Evolutionary conservation across 164 flowering plant genomes (phyloP).

Genomic region (Cinnamomum chago): DNA sequence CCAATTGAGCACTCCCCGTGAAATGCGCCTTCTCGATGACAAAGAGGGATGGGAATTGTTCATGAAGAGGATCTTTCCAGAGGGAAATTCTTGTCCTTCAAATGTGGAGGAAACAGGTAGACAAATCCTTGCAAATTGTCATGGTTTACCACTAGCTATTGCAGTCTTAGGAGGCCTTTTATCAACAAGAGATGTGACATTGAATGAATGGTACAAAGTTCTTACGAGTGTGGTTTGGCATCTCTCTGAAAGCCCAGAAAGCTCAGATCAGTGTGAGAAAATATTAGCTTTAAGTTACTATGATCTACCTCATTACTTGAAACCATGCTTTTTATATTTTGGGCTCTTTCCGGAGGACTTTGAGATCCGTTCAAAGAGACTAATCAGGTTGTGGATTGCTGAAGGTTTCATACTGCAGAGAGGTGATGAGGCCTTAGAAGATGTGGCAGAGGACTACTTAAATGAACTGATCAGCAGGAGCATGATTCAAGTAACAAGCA

Average conservation of each 20-base stretch:
- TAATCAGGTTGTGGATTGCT: slow-evolving; percentile 49
- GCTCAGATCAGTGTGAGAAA: too few relatives aligned
- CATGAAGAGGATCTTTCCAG: neutral
- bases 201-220: slow-evolving; percentile 36
- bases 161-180: slow-evolving; percentile 48
- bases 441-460: slow-evolving; percentile 44
- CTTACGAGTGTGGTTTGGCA: slow-evolving; percentile 31
- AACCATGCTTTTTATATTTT: slow-evolving; percentile 43
- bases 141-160: slow-evolving; percentile 49
- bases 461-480: slow-evolving; percentile 38
- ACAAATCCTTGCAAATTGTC: slow-evolving; percentile 41
- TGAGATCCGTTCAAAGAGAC: slow-evolving; percentile 29
- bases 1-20: neutral
- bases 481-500: slow-evolving; percentile 41
- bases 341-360: slow-evolving; percentile 47
- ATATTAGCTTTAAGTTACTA: slow-evolving; percentile 44
- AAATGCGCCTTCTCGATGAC: neutral
- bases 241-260: too few relatives aligned
- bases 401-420: slow-evolving; percentile 42
- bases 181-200: slow-evolving; percentile 22
- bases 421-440: slow-evolving; percentile 23
- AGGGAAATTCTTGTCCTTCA: neutral
- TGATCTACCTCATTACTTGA: slow-evolving; percentile 41
- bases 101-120: neutral
- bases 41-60: neutral